These are phyloP conservation scores for Calonectria montana DNA, from an alignment of 2,329 filamentous ascomycete genomes.

Conservation along the genomic window DNA sequence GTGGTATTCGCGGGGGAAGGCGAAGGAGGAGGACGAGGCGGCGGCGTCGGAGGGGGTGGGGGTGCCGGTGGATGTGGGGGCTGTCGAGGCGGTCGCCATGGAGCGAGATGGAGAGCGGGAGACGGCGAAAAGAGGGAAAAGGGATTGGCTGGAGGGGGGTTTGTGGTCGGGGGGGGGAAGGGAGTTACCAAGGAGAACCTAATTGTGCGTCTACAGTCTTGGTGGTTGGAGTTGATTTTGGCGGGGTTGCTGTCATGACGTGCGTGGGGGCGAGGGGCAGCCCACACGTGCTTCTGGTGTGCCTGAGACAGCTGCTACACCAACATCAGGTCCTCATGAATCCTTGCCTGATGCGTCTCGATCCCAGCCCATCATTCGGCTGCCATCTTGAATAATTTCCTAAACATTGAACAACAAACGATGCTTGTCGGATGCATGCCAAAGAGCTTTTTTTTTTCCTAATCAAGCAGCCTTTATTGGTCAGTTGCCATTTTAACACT, in stretches of 20 bases:
- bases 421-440: background rate
- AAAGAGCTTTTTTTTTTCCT: background rate
- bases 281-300: constrained; percentile 3
- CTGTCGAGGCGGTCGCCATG: constrained; percentile 13
- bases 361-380: background rate
- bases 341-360: background rate
- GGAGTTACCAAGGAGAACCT: constrained; percentile 4
- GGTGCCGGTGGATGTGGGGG: constrained; percentile 1
- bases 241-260: constrained; percentile 21
- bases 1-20: constrained; percentile 73
- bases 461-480: background rate
- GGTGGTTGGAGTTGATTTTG: constrained; percentile 13
- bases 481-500: background rate
- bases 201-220: background rate
- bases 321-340: background rate
- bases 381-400: background rate
- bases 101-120: background rate
- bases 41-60: constrained; percentile 24
- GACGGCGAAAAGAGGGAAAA: background rate
- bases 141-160: background rate
- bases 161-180: background rate
- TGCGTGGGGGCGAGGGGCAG: constrained; percentile 15
- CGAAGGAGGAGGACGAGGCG: constrained; percentile 51
- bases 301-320: background rate
- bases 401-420: background rate